phyloP scores from a whole-genome alignment of 2,329 filamentous ascomycete species.

The Paradendryphiella salina region DNA sequence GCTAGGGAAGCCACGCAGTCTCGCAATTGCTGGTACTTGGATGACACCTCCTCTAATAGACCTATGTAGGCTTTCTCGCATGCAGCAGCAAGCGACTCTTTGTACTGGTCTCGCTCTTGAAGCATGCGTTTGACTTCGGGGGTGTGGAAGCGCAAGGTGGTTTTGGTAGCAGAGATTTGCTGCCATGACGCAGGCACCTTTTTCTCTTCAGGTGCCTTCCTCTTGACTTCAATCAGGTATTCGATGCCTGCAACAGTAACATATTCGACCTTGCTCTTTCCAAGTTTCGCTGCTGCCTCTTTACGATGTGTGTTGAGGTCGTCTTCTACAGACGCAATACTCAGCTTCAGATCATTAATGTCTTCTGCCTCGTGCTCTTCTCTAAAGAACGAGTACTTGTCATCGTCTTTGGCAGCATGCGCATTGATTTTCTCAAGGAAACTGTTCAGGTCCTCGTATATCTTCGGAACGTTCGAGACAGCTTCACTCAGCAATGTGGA shows the following conservation, averaged over 20 bases:
- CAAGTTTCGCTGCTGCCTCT: constrained; percentile 71
- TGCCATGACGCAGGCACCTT: constrained; percentile 91
- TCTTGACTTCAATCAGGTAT: constrained; percentile 90
- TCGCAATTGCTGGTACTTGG: constrained; percentile 86
- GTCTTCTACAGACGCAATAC: constrained; percentile 89
- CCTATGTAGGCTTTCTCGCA: constrained; percentile 80
- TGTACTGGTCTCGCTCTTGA: constrained; percentile 89
- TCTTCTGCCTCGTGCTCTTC: constrained; percentile 85
- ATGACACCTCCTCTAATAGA: constrained; percentile 72
- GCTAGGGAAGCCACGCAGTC: constrained; percentile 86
- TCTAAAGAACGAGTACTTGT: constrained; percentile 93
- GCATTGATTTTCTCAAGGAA: constrained; percentile 86
- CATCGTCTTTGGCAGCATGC: constrained; percentile 78
- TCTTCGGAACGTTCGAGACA: constrained; percentile 74
- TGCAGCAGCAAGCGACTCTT: constrained; percentile 86
- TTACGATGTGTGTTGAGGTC: constrained; percentile 78
- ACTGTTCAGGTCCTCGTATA: constrained; percentile 70
- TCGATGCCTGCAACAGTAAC: constrained; percentile 87
- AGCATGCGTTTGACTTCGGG: constrained; percentile 84
- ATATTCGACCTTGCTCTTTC: constrained; percentile 73
- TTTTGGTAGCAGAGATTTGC: constrained; percentile 94
- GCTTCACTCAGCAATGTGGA: constrained; percentile 72
- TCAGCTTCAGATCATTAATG: constrained; percentile 87
- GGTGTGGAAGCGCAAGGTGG: constrained; percentile 88
- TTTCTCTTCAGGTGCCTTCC: constrained; percentile 68